phyloP scores from a whole-genome alignment of 306 rosid genomes.

The Trichosanthes truncata region DNA sequence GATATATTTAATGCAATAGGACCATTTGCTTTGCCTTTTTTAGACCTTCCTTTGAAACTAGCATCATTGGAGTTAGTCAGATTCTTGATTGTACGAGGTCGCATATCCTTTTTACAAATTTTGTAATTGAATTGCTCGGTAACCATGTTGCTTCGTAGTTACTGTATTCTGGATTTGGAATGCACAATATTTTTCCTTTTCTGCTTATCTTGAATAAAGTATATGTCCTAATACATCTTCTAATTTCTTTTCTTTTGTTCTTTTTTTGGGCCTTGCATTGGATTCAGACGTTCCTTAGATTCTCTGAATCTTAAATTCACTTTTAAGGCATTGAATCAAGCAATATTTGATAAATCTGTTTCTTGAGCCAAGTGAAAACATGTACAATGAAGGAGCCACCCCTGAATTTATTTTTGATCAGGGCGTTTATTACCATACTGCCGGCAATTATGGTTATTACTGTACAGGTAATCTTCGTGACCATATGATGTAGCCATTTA shows the following conservation, averaged over 20 bases:
- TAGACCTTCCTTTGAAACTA: neutral
- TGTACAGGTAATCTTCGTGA: slow-evolving; percentile 53
- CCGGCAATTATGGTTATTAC: slow-evolving; percentile 88
- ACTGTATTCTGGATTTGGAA: neutral
- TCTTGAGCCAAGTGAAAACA: slow-evolving; percentile 51
- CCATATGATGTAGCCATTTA: neutral
- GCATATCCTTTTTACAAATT: neutral
- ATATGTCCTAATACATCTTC: neutral
- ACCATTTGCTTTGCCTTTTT: neutral
- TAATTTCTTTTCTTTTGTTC: neutral
- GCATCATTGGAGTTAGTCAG: neutral
- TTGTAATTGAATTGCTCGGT: neutral
- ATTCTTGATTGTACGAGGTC: neutral
- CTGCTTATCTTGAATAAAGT: neutral
- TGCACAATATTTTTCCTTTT: neutral
- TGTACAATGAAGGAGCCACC: slow-evolving; percentile 63
- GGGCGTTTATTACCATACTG: slow-evolving; percentile 74
- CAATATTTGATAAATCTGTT: slow-evolving; percentile 39
- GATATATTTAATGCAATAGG: neutral
- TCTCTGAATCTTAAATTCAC: slow-evolving; percentile 24
- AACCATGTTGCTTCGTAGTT: neutral
- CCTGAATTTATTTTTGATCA: slow-evolving; percentile 81
- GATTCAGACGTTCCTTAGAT: slow-evolving; percentile 9
- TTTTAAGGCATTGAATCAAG: slow-evolving; percentile 47
- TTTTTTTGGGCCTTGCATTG: neutral